Percentiles rank a stretch among this genome's conserved stretches.
These are phyloP conservation scores for Fusarium lyarnte DNA, from an alignment of 2,329 filamentous ascomycete species.

Conservation along the genomic window DNA sequence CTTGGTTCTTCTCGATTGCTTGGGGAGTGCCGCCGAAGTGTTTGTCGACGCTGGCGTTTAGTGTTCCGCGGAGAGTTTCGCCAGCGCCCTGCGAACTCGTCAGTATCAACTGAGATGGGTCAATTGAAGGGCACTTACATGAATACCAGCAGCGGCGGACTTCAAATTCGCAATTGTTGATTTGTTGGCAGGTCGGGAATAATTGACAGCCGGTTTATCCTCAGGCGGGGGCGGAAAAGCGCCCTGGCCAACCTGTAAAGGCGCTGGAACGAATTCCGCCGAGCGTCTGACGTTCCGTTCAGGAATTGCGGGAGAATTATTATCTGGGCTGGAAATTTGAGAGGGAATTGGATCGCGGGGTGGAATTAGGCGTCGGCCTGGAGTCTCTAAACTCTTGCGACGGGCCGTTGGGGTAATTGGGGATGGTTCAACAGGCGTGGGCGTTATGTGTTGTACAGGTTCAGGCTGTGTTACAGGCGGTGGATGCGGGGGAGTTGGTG, in stretches of 20 bases:
- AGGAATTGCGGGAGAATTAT: conserved; percentile 24
- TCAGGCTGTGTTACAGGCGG: neutral
- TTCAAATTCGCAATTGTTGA: conserved; percentile 40
- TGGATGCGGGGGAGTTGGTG: conserved; percentile 4
- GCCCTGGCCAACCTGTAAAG: conserved; percentile 3
- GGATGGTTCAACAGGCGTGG: conserved; percentile 1
- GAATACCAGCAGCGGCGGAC: conserved; percentile 35
- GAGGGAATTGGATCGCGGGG: conserved; percentile 27
- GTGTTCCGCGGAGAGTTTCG: conserved; percentile 40
- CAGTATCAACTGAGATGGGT: accelerated
- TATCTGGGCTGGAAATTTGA: neutral
- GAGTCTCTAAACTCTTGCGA: conserved; percentile 38
- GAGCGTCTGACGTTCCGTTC: conserved; percentile 24
- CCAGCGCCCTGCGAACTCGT: conserved; percentile 34
- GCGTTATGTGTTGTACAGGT: conserved; percentile 5
- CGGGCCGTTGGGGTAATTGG: conserved; percentile 18
- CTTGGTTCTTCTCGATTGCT: conserved; percentile 37
- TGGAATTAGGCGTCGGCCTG: conserved; percentile 36
- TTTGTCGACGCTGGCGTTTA: conserved; percentile 37
- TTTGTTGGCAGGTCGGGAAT: conserved; percentile 25
- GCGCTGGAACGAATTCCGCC: neutral
- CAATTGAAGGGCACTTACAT: neutral
- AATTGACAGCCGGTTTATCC: conserved; percentile 8
- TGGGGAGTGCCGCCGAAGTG: conserved; percentile 17
- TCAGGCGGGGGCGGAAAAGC: neutral